Evolutionary conservation across 1,284 basidiomycete species (phyloP).

Genomic region (Cryptococcus deneoformans): DNA sequence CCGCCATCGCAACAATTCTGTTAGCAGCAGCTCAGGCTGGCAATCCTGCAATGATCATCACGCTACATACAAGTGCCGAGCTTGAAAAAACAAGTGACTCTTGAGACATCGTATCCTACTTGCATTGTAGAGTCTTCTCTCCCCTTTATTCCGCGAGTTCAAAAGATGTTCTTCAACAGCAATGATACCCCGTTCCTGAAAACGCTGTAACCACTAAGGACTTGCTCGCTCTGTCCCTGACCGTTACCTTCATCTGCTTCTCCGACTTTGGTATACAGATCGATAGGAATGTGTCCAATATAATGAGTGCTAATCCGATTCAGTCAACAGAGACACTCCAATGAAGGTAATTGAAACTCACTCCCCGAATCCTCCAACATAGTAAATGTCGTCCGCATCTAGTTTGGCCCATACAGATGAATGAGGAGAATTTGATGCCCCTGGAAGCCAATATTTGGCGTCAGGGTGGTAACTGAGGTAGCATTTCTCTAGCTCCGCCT

Average conservation of each 20-base stretch:
- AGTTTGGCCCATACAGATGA: conserved; percentile 42
- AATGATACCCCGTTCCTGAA: too few relatives aligned
- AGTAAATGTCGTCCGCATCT: conserved; percentile 57
- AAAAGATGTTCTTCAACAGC: too few relatives aligned
- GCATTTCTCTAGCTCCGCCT: conserved; percentile 26
- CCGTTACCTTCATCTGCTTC: neutral
- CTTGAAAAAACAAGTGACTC: too few relatives aligned
- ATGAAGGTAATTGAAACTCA: conserved; percentile 33
- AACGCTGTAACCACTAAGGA: too few relatives aligned
- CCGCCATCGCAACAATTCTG: too few relatives aligned
- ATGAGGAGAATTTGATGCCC: conserved; percentile 31
- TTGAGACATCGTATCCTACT: too few relatives aligned
- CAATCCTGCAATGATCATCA: too few relatives aligned
- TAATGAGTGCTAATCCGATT: conserved; percentile 50
- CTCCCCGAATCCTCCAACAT: conserved; percentile 65
- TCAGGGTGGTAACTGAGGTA: conserved; percentile 45
- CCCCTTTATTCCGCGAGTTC: too few relatives aligned
- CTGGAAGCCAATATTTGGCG: conserved; percentile 43
- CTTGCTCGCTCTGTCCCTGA: too few relatives aligned
- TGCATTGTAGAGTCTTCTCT: too few relatives aligned
- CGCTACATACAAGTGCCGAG: too few relatives aligned
- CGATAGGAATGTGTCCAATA: conserved; percentile 59
- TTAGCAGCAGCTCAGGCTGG: too few relatives aligned
- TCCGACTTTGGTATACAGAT: conserved; percentile 52
- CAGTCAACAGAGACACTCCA: neutral